Conservation (phyloP, 305 asterid species). For the Withania somnifera region DNA sequence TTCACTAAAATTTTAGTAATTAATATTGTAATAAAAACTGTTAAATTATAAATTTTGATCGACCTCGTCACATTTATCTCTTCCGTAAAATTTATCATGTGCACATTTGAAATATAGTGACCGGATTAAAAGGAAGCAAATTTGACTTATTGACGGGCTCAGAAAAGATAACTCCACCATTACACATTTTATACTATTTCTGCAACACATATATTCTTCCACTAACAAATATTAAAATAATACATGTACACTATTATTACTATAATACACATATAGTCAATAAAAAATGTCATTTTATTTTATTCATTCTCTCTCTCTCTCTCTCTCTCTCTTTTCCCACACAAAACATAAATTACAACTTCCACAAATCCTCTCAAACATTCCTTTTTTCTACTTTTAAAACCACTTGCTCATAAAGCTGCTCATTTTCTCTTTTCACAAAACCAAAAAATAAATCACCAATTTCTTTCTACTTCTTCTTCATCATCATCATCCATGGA, state of each 20-base stretch:
- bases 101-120: too few species aligned
- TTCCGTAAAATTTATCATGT: too few species aligned
- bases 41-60: too few species aligned
- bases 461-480: slow-evolving; percentile 4
- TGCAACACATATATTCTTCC: background rate
- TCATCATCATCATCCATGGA: slow-evolving; percentile 39
- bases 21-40: too few species aligned
- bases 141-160: too few species aligned
- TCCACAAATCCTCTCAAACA: slow-evolving; percentile 14
- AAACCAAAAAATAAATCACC: background rate
- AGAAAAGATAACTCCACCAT: too few species aligned
- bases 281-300: background rate
- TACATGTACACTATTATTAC: too few species aligned
- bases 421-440: slow-evolving; percentile 7
- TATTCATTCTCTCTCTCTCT: background rate
- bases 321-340: background rate
- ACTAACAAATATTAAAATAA: background rate
- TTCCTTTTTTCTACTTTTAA: slow-evolving; percentile 18
- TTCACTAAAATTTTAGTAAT: too few species aligned
- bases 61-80: too few species aligned
- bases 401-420: slow-evolving; percentile 20
- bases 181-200: background rate
- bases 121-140: background rate
- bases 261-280: too few species aligned
- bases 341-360: slow-evolving; percentile 1